phyloP scores from a whole-genome alignment of 805 yeast genomes.

The Pichia rugopelliculosa region DNA sequence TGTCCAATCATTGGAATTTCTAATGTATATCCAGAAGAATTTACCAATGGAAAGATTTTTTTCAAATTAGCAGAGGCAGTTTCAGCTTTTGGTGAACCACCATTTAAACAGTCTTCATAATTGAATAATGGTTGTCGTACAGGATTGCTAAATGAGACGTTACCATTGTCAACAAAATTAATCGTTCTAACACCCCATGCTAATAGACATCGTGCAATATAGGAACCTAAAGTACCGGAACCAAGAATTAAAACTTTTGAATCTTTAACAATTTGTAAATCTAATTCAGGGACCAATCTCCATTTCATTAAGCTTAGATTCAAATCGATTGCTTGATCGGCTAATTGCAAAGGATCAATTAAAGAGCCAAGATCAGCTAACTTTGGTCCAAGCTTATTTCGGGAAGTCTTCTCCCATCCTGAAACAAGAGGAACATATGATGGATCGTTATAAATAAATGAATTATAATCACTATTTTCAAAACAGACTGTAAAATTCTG shows the following conservation, averaged over 20 bases:
- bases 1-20: constrained; percentile 98
- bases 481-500: constrained; percentile 24
- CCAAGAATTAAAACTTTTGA: constrained; percentile 78
- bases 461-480: constrained; percentile 4
- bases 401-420: constrained; percentile 88
- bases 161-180: constrained; percentile 85
- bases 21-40: constrained; percentile 51
- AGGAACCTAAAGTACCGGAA: constrained; percentile 93
- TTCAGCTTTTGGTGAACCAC: constrained; percentile 69
- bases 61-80: constrained; percentile 69
- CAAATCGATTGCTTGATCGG: constrained; percentile 88
- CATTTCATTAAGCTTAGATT: constrained; percentile 93
- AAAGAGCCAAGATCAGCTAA: constrained; percentile 74
- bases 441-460: constrained; percentile 2
- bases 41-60: constrained; percentile 72
- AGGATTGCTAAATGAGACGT: constrained; percentile 87
- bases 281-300: constrained; percentile 81
- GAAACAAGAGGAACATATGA: constrained; percentile 29
- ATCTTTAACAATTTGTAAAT: constrained; percentile 55
- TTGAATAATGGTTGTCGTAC: constrained; percentile 86
- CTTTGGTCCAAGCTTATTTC: constrained; percentile 73
- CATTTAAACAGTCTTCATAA: constrained; percentile 72
- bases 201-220: constrained; percentile 74
- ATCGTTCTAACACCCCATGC: constrained; percentile 93
- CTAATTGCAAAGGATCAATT: constrained; percentile 72